phyloP scores from a whole-genome alignment of 495 filamentous ascomycete genomes.

The Hyaloscypha variabilis region DNA sequence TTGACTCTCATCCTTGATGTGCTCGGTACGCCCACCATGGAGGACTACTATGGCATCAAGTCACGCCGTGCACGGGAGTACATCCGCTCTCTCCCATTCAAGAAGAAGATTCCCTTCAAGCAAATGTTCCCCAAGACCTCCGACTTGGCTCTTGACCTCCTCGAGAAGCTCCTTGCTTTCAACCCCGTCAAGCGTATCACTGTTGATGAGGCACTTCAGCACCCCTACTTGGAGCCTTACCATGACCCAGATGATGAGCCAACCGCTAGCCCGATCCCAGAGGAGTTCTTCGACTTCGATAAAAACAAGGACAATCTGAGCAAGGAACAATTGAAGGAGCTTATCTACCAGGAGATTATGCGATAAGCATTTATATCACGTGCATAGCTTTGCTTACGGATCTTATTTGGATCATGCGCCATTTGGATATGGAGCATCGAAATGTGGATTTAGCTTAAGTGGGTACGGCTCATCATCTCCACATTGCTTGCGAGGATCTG shows the following conservation, averaged over 20 bases:
- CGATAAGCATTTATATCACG: slow-evolving; percentile 55
- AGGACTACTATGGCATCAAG: slow-evolving; percentile 99
- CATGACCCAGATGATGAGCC: slow-evolving; percentile 99
- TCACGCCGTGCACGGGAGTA: slow-evolving; percentile 97
- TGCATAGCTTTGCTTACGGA: neutral
- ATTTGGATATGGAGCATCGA: neutral
- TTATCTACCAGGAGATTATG: slow-evolving; percentile 99
- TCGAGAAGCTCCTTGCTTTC: slow-evolving; percentile 96
- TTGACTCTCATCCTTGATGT: slow-evolving; percentile 97
- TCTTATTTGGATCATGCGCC: neutral
- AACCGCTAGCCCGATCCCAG: slow-evolving; percentile 91
- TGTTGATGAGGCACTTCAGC: slow-evolving; percentile 94
- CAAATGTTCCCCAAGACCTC: slow-evolving; percentile 97
- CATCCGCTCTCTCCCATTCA: slow-evolving; percentile 99
- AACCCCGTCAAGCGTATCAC: slow-evolving; percentile 98
- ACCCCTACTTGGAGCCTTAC: slow-evolving; percentile 98
- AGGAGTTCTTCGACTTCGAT: slow-evolving; percentile 99
- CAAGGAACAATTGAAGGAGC: slow-evolving; percentile 96
- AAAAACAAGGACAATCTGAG: slow-evolving; percentile 98
- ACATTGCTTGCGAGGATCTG: neutral
- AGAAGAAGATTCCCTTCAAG: slow-evolving; percentile 99
- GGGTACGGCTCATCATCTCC: neutral
- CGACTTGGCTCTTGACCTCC: slow-evolving; percentile 86
- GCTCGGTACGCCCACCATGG: slow-evolving; percentile 98
- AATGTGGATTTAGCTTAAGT: neutral